Base-by-base conservation (phyloP, 345 rosid genomes). In the Aurinia saxatilis region DNA sequence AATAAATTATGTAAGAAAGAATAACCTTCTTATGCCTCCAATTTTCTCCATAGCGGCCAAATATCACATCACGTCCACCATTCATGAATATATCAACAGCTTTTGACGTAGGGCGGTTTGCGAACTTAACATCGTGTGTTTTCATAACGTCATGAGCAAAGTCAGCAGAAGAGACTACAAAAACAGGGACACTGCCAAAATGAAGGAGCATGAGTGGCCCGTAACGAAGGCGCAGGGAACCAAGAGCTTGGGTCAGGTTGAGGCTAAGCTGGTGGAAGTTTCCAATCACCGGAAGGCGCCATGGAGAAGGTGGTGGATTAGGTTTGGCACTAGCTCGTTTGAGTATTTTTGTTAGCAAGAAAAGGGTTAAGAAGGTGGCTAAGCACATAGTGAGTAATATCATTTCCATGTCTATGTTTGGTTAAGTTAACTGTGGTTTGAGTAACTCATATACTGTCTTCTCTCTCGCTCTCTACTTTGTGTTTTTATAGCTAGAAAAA, bases 161-260 rank as follows among this genome's bases (percentile, higher is more conserved):
- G 3, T 79, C 79, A 0, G 84, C 66, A 2, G 84, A 77, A 18
- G 90, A 82, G 64, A 79, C 73, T 0, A 86, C 65, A 2, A 84
- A 71, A 0, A 71, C 35, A 0, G 84, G 84, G 9, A 16, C 27
- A 13, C 44, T 50, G 3, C 95, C 82, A 1, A 84, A 52, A 27
- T 67, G 80, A 16, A 86, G 73, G 4, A 80, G 59, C 85, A 80
- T 81, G 18, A 83, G 47, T 7, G 84, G 82, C 10, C 92, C 92
- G 21, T 67, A 17, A 9, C 14, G 56, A 25, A 62, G 63, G 15
- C 87, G 60, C 5, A 84, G 23, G 30, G 63, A 4, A 7, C 29
- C 40, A 2, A 85, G 77, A 59, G 14, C 73, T n/a, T n/a, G n/a
- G 73, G 48, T 82, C 86, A 5, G 81, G 70, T 42, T 54, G n/a